Conservation (phyloP, 192 early-diverging fungal species). For the Mortierella alpina region DNA sequence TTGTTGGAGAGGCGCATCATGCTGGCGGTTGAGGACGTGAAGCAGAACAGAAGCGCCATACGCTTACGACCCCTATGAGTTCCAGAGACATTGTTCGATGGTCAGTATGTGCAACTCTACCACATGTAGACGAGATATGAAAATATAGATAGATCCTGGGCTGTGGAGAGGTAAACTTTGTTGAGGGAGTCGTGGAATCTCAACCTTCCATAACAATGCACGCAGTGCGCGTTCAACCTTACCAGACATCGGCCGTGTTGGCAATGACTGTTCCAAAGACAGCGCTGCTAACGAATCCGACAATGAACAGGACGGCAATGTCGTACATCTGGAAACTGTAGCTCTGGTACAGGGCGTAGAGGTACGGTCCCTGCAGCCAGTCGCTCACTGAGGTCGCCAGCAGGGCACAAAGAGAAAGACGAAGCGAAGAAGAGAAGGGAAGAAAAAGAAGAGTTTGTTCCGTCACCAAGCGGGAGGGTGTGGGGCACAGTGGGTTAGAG, state of each 20-base stretch:
- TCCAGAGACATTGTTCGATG: conserved; percentile 1
- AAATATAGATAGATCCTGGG: background rate
- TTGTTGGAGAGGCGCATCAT: conserved; percentile 52
- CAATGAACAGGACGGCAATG: conserved; percentile 77
- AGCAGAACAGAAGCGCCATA: conserved; percentile 63
- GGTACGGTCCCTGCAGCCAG: conserved; percentile 72
- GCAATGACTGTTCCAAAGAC: conserved; percentile 79
- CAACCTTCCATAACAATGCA: background rate
- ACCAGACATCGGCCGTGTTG: conserved; percentile 76
- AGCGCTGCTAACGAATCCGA: conserved; percentile 77
- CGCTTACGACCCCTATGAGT: conserved; percentile 57
- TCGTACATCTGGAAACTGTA: conserved; percentile 66
- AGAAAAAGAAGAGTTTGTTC: too few species aligned
- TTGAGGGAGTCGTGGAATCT: background rate
- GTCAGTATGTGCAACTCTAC: background rate
- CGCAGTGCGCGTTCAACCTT: conserved; percentile 18
- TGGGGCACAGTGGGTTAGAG: background rate
- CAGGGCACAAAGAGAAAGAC: too few species aligned
- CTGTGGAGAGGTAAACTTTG: too few species aligned
- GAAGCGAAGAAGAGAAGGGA: conserved; percentile 1
- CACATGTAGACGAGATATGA: too few species aligned
- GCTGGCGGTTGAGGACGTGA: conserved; percentile 54
- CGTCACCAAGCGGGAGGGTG: background rate
- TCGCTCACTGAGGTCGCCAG: too few species aligned
- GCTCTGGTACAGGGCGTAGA: conserved; percentile 72